phyloP scores from a whole-genome alignment of 352 stramenopile species.

The Pythium myriotylum region DNA sequence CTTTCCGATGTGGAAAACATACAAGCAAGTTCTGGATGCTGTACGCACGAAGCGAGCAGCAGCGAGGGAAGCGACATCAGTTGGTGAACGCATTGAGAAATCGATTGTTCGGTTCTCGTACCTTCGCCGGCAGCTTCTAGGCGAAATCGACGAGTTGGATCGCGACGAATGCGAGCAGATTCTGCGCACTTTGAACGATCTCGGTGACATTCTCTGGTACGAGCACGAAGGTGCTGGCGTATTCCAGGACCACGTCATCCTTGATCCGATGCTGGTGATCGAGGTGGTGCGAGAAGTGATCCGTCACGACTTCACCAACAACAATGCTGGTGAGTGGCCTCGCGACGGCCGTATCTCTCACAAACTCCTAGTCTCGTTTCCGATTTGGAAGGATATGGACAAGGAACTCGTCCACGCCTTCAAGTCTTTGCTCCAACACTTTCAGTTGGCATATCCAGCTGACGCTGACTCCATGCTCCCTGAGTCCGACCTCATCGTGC shows the following conservation, averaged over 20 bases:
- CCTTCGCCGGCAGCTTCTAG: slow-evolving; percentile 6
- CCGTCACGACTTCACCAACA: slow-evolving; percentile 14
- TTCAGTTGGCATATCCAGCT: slow-evolving; percentile 27
- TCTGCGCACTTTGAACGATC: slow-evolving; percentile 22
- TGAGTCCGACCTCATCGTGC: slow-evolving; percentile 23
- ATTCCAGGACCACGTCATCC: slow-evolving; percentile 16
- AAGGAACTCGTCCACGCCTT: slow-evolving; percentile 27
- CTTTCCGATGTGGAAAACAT: slow-evolving; percentile 19
- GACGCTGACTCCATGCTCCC: slow-evolving; percentile 17
- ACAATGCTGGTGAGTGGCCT: not conserved
- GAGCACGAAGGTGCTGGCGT: slow-evolving; percentile 14
- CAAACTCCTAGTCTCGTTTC: slow-evolving; percentile 4
- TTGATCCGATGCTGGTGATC: slow-evolving; percentile 35
- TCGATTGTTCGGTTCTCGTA: slow-evolving; percentile 7
- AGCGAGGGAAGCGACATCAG: slow-evolving; percentile 1
- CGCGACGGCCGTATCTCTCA: slow-evolving; percentile 19
- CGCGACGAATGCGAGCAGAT: slow-evolving; percentile 15
- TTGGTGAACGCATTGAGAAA: slow-evolving; percentile 1
- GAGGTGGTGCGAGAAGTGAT: slow-evolving; percentile 29
- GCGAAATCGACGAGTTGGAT: slow-evolving; percentile 8
- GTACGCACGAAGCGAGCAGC: not conserved
- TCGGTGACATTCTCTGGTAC: slow-evolving; percentile 29
- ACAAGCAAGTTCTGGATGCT: too few species aligned
- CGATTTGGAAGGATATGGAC: slow-evolving; percentile 30
- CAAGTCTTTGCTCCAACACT: slow-evolving; percentile 34